A percentile compares a stretch with the other conserved stretches of the same genome.
These are phyloP conservation scores for Aspergillus candidus DNA, from an alignment of 2,329 filamentous ascomycete species.

Conservation along the genomic window DNA sequence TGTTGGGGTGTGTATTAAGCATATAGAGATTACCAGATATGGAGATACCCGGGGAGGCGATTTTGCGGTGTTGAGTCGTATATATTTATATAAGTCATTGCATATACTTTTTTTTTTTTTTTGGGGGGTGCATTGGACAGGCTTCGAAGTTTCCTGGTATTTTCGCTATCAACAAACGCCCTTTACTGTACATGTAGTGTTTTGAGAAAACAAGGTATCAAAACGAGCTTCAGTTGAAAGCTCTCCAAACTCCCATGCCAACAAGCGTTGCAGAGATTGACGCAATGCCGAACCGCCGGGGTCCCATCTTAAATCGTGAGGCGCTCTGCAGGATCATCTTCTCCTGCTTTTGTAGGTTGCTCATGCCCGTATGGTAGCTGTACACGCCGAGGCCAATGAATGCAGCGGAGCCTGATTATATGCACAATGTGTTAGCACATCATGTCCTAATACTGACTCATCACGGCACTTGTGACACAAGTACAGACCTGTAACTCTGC, in stretches of 20 bases:
- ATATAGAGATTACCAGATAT: slow-evolving; percentile 31
- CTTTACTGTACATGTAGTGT: too few species aligned
- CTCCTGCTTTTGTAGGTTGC: slow-evolving; percentile 62
- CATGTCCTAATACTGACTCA: neutral
- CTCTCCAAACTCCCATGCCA: slow-evolving; percentile 64
- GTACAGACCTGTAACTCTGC: slow-evolving; percentile 62
- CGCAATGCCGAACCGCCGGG: slow-evolving; percentile 61
- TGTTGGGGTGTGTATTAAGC: slow-evolving; percentile 15
- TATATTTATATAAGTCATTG: slow-evolving; percentile 7
- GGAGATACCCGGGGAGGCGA: slow-evolving; percentile 32
- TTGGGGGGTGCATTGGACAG: slow-evolving; percentile 1
- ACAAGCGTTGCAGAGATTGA: slow-evolving; percentile 62
- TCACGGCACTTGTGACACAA: neutral
- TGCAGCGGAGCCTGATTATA: slow-evolving; percentile 59
- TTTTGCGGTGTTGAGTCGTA: slow-evolving; percentile 16
- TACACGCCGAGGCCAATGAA: slow-evolving; percentile 71
- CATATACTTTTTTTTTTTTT: slow-evolving; percentile 8
- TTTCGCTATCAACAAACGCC: neutral
- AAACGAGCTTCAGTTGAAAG: slow-evolving; percentile 47
- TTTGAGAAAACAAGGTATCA: too few species aligned
- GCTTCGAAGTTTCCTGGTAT: neutral
- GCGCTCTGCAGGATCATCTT: slow-evolving; percentile 59
- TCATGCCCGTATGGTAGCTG: slow-evolving; percentile 69
- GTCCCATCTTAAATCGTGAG: slow-evolving; percentile 66
- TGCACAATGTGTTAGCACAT: slow-evolving; percentile 6